Evolutionary conservation across 768 basidiomycete species (phyloP).

Genomic region (Boletus subparvulus): DNA sequence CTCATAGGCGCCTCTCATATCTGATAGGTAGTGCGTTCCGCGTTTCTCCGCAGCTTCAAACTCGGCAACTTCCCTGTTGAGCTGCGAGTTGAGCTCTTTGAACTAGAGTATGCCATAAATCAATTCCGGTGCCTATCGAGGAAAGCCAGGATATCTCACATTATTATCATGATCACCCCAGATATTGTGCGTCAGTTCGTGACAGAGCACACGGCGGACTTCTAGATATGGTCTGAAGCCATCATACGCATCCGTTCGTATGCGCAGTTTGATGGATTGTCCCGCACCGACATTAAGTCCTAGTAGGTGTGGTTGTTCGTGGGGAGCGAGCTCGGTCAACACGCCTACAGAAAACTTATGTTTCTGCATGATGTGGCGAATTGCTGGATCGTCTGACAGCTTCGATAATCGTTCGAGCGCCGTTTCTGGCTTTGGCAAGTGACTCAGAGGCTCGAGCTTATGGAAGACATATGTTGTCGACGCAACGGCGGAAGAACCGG

Average conservation of each 20-base stretch:
- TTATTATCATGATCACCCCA: slow-evolving; percentile 73
- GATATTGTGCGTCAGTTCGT: slow-evolving; percentile 75
- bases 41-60: slow-evolving; percentile 54
- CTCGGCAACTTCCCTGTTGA: slow-evolving; percentile 70
- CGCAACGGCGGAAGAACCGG: slow-evolving; percentile 40
- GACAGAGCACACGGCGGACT: slow-evolving; percentile 67
- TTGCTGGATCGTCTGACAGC: slow-evolving; percentile 69
- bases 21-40: slow-evolving; percentile 54
- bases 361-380: slow-evolving; percentile 65
- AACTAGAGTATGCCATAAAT: slow-evolving; percentile 43
- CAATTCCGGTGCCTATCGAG: not conserved
- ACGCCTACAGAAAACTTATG: slow-evolving; percentile 68
- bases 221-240: slow-evolving; percentile 69
- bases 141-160: slow-evolving; percentile 40
- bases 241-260: slow-evolving; percentile 70
- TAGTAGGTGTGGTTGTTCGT: slow-evolving; percentile 67
- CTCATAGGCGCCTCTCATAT: slow-evolving; percentile 43
- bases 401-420: slow-evolving; percentile 55
- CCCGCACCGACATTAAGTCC: slow-evolving; percentile 69
- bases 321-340: slow-evolving; percentile 76
- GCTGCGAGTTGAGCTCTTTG: slow-evolving; percentile 69
- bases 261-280: slow-evolving; percentile 61
- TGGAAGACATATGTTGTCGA: slow-evolving; percentile 61
- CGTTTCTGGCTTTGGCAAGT: slow-evolving; percentile 62
- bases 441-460: slow-evolving; percentile 54